Conservation (phyloP, 352 stramenopile genomes). For the Globisporangium splendens region DNA sequence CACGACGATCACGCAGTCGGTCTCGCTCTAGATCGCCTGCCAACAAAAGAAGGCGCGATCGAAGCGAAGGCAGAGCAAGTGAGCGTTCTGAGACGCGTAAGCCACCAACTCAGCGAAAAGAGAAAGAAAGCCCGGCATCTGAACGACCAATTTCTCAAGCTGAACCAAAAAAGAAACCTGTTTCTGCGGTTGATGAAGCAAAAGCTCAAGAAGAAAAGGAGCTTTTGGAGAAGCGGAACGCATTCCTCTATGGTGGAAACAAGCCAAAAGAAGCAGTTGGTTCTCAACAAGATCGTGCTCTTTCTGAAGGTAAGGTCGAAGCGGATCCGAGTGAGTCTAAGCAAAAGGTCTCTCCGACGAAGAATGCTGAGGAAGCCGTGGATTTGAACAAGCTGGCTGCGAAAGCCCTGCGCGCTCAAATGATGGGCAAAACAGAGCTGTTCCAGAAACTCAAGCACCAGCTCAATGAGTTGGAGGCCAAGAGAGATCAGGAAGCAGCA, state of each 20-base stretch:
- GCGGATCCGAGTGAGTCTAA: no score
- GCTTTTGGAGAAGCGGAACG: constrained; percentile 44
- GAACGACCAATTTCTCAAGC: neutral
- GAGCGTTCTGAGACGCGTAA: constrained; percentile 1
- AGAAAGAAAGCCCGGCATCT: neutral
- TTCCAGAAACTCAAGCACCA: constrained; percentile 76
- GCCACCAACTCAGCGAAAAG: neutral
- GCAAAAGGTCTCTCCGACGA: no score
- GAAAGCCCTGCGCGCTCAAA: constrained; percentile 72
- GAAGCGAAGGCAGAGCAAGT: neutral
- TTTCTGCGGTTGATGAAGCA: constrained; percentile 19
- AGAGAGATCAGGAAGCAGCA: constrained; percentile 37
- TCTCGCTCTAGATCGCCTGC: constrained; percentile 26
- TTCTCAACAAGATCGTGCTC: neutral
- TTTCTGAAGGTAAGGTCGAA: no score
- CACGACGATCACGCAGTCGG: constrained; percentile 8
- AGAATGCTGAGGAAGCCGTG: constrained; percentile 18
- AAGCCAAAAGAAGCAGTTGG: constrained; percentile 1
- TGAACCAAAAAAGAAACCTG: constrained; percentile 8
- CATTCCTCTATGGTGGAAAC: constrained; percentile 59
- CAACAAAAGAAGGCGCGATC: neutral
- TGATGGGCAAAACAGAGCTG: constrained; percentile 73
- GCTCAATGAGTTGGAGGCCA: constrained; percentile 77
- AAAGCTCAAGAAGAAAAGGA: constrained; percentile 31
- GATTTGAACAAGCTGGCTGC: constrained; percentile 83